Evolutionary conservation across 2,329 filamentous ascomycete genomes (phyloP), one percentile per base, ranked within the genome.

Genomic region (Apiospora rasikravindrae): DNA sequence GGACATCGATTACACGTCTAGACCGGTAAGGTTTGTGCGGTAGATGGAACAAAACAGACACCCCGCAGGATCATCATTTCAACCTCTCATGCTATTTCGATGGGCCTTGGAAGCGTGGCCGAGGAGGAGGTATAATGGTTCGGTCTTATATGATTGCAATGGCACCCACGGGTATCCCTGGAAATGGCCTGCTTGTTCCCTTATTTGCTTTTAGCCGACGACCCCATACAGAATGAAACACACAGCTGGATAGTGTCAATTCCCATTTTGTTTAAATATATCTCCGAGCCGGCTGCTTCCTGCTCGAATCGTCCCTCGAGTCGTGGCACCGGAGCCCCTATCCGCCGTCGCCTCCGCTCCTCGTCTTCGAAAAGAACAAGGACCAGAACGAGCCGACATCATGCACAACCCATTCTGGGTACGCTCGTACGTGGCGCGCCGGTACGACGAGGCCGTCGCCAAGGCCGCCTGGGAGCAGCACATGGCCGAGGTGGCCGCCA

Each of bases 371-470:
- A 42, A 29, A 37, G 19, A 6, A 61, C 13, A 19, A 40, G 19
- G 49, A 49, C 22, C 47, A 61, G 53, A 61, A 22, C 26, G 51
- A 19, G 16, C 44, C 14, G 45, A 22, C 24, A 14, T 19, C 57
- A 64, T 64, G 57, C 57, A 64, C 57, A 64, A 64, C 57, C 57
- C 57, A 19, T 64, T 64, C 57, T 64, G 57, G 57, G 40, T 64
- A 13, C 57, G 57, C 57, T 64, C 57, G 57, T 64, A 40, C 57
- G 33, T 64, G 29, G 57, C 29, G 33, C 57, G 57, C 57, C 57
- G 69, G 16, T 70, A 70, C 69, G 69, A 70, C 45, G 69, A 70
- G 26, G 69, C 53, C 37, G 51, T 13, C 37, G 69, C 69, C 2
- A 70, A 66, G 53, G 49, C 51, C 1, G 40, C 16, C 8, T 66